Evolutionary conservation across 2,329 filamentous ascomycete species (phyloP), one percentile per base, ranked within the genome.

Genomic region (Talaromyces sp.): DNA sequence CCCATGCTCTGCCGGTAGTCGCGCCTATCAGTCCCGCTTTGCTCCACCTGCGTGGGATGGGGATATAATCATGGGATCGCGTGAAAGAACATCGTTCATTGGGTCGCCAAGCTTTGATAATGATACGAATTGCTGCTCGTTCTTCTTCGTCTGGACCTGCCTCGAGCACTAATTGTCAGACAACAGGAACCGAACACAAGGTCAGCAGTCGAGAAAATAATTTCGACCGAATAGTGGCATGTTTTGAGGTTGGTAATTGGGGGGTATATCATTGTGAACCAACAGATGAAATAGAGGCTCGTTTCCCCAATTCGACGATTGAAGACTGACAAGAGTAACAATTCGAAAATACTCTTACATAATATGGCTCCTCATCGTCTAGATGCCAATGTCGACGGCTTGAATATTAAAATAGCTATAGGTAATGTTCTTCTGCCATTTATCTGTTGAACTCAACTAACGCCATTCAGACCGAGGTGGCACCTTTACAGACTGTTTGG

Each of bases 401-500:
- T 62, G 52, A 68, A 64, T 39, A 67, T 68, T 27, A 69, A 67
- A 52, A 69, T 69, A 47, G 69, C 70, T 39, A 71, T 72, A 56
- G 67, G 68, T 69, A 50, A 22, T 22, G 11, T 39, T 11, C 3
- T 19, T 37, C 19, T 19, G n/a, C n/a, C 24, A 22, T 22, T 5
- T 8, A 39, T 13, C 31, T 22, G 19, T 10, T 11, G n/a, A 37
- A 37, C 16, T 22, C 7, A 2, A 14, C 62, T 63, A 41, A 47
- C 45, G 11, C 5, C 9, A 5, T 45, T 16, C 71, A 69, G 75
- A 89, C 79, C 89, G 93, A 67, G 93, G 93, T 69, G 93, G 93
- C 65, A 96, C 93, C 33, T 97, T 97, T 76, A 97, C 93, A 45
- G 93, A 97, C 79, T 96, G 92, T 74, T 90, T 96, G 22, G 92